phyloP scores from a whole-genome alignment of 192 early-diverging fungal genomes.

The Umbelopsis isabellina region DNA sequence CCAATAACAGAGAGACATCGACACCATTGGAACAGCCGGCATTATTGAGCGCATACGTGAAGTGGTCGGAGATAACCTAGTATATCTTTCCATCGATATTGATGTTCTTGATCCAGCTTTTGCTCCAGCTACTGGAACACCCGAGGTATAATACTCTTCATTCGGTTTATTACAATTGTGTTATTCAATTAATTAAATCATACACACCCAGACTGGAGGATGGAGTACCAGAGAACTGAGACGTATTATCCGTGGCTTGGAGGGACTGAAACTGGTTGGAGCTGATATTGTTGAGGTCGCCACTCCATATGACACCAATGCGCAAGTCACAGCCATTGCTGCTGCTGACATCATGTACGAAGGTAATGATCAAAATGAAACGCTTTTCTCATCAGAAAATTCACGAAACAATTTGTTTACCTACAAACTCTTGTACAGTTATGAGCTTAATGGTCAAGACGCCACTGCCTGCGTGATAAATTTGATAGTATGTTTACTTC shows the following conservation, averaged over 20 bases:
- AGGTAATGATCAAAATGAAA: neutral
- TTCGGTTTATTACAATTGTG: neutral
- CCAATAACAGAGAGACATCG: constrained; percentile 24
- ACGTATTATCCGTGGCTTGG: constrained; percentile 35
- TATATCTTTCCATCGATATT: constrained; percentile 42
- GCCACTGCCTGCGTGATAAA: neutral
- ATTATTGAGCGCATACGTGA: constrained; percentile 37
- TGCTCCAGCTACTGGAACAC: constrained; percentile 25
- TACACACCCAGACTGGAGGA: constrained; percentile 38
- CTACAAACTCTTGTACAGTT: neutral
- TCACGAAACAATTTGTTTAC: neutral
- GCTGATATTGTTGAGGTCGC: constrained; percentile 44
- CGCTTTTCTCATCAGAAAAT: neutral
- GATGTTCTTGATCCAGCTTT: constrained; percentile 42
- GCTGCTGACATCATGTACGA: constrained; percentile 18
- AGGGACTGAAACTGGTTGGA: constrained; percentile 45
- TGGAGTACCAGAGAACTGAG: constrained; percentile 37
- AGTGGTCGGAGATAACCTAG: constrained; percentile 26
- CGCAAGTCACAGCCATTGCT: constrained; percentile 36
- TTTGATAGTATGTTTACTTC: neutral
- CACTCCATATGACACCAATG: constrained; percentile 40
- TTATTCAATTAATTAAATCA: neutral
- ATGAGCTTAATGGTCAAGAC: constrained; percentile 19
- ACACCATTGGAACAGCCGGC: constrained; percentile 33
- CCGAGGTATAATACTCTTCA: neutral